Evolutionary conservation across 768 basidiomycete species (phyloP).

Genomic region (Amanita brunnescens): DNA sequence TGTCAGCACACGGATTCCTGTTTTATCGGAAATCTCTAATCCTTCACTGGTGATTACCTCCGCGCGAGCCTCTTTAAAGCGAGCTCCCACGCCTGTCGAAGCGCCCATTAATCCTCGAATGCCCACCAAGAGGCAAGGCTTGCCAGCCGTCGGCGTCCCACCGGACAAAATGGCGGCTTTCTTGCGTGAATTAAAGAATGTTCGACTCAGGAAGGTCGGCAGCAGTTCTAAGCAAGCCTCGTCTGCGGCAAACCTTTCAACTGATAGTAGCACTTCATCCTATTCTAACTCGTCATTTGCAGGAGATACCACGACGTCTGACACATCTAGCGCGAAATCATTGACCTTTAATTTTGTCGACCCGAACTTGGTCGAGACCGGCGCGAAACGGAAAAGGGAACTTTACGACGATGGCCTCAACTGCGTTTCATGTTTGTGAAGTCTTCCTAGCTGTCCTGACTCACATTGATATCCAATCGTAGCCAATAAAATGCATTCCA

Average conservation of each 20-base stretch:
- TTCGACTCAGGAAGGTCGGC: constrained; percentile 51
- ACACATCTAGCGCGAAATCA: not conserved
- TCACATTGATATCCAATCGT: not conserved
- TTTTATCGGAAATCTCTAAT: constrained; percentile 20
- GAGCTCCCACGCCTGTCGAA: constrained; percentile 47
- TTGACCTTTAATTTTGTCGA: not conserved
- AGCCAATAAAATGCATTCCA: not conserved
- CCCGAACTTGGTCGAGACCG: constrained; percentile 6
- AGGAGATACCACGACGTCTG: not conserved
- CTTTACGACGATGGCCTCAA: constrained; percentile 5
- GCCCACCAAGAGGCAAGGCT: constrained; percentile 37
- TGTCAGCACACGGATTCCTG: constrained; percentile 10
- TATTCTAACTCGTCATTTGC: not conserved
- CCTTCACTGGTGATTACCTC: constrained; percentile 38
- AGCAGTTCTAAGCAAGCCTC: constrained; percentile 6
- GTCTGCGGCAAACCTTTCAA: not conserved
- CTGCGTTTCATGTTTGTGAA: constrained; percentile 12
- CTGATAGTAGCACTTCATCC: not conserved
- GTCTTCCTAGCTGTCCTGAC: not conserved
- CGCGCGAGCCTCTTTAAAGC: constrained; percentile 61
- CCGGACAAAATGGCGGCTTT: constrained; percentile 82
- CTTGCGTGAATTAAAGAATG: constrained; percentile 71
- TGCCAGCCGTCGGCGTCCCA: constrained; percentile 64
- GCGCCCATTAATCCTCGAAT: constrained; percentile 52
- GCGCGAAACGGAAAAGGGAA: constrained; percentile 24